Conservation (phyloP, 345 rosid genomes). For the Chamaenerion angustifolium region DNA sequence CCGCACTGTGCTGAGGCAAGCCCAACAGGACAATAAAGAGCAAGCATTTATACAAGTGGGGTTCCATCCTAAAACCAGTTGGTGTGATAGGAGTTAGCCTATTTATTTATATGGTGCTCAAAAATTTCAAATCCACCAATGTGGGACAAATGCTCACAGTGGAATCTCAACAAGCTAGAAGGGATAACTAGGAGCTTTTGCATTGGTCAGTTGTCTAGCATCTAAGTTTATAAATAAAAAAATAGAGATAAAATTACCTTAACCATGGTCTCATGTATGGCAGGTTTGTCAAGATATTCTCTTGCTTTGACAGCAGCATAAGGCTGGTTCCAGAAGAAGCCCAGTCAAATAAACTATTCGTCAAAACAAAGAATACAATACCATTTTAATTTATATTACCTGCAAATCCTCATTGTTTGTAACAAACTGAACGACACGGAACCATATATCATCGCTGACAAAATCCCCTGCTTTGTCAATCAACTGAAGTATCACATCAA, state of each 20-base stretch:
- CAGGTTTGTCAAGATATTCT: conserved; percentile 91
- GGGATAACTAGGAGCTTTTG: too few relatives aligned
- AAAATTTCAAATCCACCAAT: too few relatives aligned
- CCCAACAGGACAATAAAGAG: too few relatives aligned
- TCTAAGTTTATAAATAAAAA: neutral
- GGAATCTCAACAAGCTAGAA: too few relatives aligned
- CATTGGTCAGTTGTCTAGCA: neutral
- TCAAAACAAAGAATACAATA: conserved; percentile 2
- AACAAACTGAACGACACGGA: conserved; percentile 97
- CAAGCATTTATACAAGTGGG: too few relatives aligned
- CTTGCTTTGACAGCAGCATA: conserved; percentile 90
- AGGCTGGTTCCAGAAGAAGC: conserved; percentile 40
- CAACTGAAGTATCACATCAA: conserved; percentile 96
- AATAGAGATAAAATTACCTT: conserved; percentile 34
- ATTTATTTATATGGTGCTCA: too few relatives aligned
- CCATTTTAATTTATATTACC: conserved; percentile 31
- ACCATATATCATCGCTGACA: conserved; percentile 99
- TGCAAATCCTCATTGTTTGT: conserved; percentile 97
- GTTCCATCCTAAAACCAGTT: too few relatives aligned
- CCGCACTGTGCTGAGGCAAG: too few relatives aligned
- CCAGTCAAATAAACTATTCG: conserved; percentile 16
- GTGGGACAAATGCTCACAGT: too few relatives aligned
- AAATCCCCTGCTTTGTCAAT: conserved; percentile 99
- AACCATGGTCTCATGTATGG: conserved; percentile 98
- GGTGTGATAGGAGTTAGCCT: too few relatives aligned